Evolutionary conservation across 1,139 yeast species (phyloP).

Genomic region (Magnusiomyces starmeri): DNA sequence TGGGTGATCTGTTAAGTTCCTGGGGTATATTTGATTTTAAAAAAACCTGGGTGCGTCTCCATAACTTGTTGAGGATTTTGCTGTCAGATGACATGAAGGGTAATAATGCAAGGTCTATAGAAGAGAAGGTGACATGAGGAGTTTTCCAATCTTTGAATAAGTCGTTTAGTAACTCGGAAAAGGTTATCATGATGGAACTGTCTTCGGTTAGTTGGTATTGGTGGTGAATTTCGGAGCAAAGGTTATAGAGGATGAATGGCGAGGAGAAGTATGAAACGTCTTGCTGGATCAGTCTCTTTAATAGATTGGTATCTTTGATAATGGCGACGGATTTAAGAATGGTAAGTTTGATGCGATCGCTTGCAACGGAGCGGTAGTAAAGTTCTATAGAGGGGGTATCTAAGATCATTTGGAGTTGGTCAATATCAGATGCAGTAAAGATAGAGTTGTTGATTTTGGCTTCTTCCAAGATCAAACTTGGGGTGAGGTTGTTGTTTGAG

Average conservation of each 20-base stretch:
- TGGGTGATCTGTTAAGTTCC: too few species aligned
- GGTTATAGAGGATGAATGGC: not conserved
- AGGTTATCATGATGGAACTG: not conserved
- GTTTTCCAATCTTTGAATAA: not conserved
- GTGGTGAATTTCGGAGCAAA: not conserved
- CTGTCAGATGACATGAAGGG: not conserved
- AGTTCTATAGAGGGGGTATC: not conserved
- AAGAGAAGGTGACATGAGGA: not conserved
- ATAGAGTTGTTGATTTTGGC: not conserved
- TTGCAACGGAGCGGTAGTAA: not conserved
- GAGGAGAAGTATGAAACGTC: not conserved
- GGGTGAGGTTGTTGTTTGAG: not conserved
- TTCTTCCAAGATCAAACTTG: not conserved
- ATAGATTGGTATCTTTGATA: not conserved
- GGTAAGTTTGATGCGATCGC: not conserved
- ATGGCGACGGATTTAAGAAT: not conserved
- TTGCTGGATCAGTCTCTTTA: not conserved
- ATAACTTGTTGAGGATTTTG: not conserved
- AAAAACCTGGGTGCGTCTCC: not conserved
- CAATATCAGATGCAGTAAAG: not conserved
- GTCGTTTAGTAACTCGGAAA: not conserved
- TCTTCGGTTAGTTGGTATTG: conserved; percentile 3
- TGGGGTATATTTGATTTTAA: too few species aligned
- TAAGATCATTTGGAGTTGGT: not conserved
- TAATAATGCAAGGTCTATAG: not conserved